Conservation (phyloP, 371 early-diverging fungal species). For the Lichtheimia ornata region DNA sequence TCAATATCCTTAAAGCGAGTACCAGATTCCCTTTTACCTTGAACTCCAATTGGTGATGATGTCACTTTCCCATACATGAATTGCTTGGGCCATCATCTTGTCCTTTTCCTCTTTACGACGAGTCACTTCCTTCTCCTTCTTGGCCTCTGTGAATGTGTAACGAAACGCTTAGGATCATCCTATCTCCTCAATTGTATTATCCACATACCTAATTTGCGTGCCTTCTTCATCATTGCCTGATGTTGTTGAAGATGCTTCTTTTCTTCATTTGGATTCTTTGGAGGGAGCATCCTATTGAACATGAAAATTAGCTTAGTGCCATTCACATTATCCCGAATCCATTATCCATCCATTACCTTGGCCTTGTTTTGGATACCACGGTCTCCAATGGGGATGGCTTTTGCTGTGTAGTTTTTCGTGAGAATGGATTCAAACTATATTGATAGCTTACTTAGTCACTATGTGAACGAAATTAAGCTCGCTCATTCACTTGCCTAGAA, state of each 20-base stretch:
- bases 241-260: slow-evolving; percentile 53
- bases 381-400: slow-evolving; percentile 49
- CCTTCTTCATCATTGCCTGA: slow-evolving; percentile 52
- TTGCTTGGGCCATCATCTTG: slow-evolving; percentile 24
- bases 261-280: slow-evolving; percentile 51
- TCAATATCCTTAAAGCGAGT: no score
- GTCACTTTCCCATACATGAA: slow-evolving; percentile 43
- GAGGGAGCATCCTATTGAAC: slow-evolving; percentile 42
- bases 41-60: slow-evolving; percentile 47
- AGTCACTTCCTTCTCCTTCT: slow-evolving; percentile 26
- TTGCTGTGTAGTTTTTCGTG: slow-evolving; percentile 28
- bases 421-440: slow-evolving; percentile 41
- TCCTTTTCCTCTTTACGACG: slow-evolving; percentile 24
- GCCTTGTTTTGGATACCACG: slow-evolving; percentile 51
- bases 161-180: no score
- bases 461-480: background rate
- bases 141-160: slow-evolving; percentile 32
- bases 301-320: no score
- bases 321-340: no score
- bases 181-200: background rate
- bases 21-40: slow-evolving; percentile 16
- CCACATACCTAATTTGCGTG: slow-evolving; percentile 31
- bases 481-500: slow-evolving; percentile 32
- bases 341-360: slow-evolving; percentile 28
- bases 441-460: background rate